A percentile compares a stretch with the other conserved stretches of the same genome.
phyloP scores from a whole-genome alignment of 306 rosid genomes.

The Prunus fruticosa region DNA sequence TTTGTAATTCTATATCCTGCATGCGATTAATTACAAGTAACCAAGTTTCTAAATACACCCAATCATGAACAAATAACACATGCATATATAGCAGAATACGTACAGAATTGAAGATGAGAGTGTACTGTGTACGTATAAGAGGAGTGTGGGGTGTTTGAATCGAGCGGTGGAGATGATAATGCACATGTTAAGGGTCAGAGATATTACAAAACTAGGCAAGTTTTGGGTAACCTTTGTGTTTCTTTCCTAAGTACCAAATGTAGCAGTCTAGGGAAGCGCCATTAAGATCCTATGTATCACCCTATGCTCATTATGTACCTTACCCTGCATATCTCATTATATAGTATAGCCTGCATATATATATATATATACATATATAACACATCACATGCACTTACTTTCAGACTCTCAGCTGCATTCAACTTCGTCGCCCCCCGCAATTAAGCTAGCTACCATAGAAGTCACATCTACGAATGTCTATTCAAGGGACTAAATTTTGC shows the following conservation, averaged over 20 bases:
- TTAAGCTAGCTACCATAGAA: background rate
- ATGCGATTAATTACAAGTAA: too few species aligned
- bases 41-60: too few species aligned
- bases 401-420: constrained; percentile 34
- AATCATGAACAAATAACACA: background rate
- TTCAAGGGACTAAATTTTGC: constrained; percentile 43
- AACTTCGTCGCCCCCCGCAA: constrained; percentile 28
- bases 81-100: too few species aligned
- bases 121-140: background rate
- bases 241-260: constrained; percentile 47
- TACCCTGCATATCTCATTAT: constrained; percentile 35
- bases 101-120: too few species aligned
- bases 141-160: background rate
- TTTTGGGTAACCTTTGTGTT: constrained; percentile 39
- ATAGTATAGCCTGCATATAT: constrained; percentile 28
- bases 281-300: constrained; percentile 8
- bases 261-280: constrained; percentile 49
- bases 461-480: constrained; percentile 61
- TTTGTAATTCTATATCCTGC: too few species aligned
- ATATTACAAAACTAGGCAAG: constrained; percentile 20
- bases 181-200: constrained; percentile 1
- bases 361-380: constrained; percentile 27
- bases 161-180: background rate
- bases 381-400: constrained; percentile 50
- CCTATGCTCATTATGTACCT: too few species aligned